Conservation (phyloP, 352 stramenopile species). For the Phytopythium litorale region DNA sequence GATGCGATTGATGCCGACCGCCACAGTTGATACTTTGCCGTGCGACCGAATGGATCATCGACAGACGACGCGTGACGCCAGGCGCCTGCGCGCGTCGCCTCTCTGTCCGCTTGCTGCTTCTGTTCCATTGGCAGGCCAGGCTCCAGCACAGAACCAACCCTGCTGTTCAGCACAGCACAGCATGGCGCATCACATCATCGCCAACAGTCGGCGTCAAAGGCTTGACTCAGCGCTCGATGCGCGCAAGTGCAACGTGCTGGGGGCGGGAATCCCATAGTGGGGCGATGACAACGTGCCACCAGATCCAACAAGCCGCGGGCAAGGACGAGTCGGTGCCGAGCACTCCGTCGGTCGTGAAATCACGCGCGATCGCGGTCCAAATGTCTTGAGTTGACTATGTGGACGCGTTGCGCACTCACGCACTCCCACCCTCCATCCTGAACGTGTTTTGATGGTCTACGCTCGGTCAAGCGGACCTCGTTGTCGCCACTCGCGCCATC, state of each 20-base stretch:
- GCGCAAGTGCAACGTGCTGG: neutral
- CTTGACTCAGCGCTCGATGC: neutral
- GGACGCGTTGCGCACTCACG: neutral
- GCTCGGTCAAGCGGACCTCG: neutral
- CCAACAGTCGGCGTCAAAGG: neutral
- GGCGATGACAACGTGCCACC: neutral
- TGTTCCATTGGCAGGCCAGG: neutral
- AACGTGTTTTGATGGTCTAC: slow-evolving; percentile 3
- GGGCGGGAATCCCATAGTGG: neutral
- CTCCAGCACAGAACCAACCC: neutral
- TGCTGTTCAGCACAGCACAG: neutral
- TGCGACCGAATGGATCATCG: neutral
- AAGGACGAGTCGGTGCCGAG: neutral
- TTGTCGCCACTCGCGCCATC: neutral
- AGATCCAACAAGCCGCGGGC: neutral
- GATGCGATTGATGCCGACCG: neutral
- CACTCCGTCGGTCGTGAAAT: neutral
- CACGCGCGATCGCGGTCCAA: neutral
- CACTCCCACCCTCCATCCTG: neutral
- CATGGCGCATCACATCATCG: neutral
- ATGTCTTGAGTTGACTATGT: neutral
- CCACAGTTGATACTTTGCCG: neutral
- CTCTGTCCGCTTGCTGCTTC: neutral
- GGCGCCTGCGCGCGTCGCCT: neutral
- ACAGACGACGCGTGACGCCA: slow-evolving; percentile 1